phyloP scores from a whole-genome alignment of 129 eudicot species.

The Centella asiatica region DNA sequence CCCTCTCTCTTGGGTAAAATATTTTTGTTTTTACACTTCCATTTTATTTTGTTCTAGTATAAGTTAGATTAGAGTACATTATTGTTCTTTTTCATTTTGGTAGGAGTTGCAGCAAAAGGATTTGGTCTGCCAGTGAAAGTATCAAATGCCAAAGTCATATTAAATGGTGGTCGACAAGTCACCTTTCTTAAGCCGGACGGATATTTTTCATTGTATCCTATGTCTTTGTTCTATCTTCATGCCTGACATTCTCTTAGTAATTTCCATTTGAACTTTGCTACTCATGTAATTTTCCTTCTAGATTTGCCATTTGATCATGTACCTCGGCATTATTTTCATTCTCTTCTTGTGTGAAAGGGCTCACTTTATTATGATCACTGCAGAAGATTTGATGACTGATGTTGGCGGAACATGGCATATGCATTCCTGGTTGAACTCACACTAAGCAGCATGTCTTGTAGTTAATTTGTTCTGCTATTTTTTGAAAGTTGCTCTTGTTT shows the following conservation, averaged over 20 bases:
- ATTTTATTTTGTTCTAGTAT: neutral
- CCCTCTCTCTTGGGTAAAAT: neutral
- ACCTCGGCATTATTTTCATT: too few species aligned
- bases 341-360: too few species aligned
- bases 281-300: neutral
- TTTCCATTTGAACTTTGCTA: neutral
- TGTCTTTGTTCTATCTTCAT: conserved; percentile 4
- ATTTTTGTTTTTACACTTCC: neutral
- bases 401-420: too few species aligned
- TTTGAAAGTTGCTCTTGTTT: too few species aligned
- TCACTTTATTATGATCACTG: too few species aligned
- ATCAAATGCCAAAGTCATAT: conserved; percentile 62
- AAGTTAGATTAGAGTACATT: neutral
- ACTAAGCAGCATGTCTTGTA: too few species aligned
- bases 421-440: too few species aligned
- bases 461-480: too few species aligned
- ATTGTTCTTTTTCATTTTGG: conserved; percentile 8
- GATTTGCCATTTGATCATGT: neutral
- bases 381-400: too few species aligned
- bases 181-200: conserved; percentile 88
- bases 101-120: conserved; percentile 49
- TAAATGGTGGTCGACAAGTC: conserved; percentile 76
- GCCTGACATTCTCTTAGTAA: neutral
- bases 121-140: conserved; percentile 61
- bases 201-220: conserved; percentile 99